Percentiles rank a stretch among this genome's conserved stretches.
Conservation (phyloP, 2,329 filamentous ascomycete species). For the Sporothrix phasma region DNA sequence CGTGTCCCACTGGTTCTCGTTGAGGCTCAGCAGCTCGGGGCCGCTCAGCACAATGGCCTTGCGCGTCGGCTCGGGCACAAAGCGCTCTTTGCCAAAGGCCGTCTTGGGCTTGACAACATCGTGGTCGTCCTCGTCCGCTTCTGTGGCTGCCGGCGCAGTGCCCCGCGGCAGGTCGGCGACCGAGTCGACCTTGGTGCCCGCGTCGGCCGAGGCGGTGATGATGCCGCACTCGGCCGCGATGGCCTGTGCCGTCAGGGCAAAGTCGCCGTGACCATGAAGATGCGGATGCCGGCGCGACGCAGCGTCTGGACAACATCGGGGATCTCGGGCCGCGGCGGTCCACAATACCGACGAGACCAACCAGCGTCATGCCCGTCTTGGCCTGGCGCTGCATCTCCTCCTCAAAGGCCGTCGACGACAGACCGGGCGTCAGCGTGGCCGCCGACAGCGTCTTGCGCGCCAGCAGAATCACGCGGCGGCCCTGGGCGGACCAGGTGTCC, state of each 20-base stretch:
- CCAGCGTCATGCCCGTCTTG: slow-evolving; percentile 51
- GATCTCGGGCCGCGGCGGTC: slow-evolving; percentile 66
- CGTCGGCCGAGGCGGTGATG: slow-evolving; percentile 35
- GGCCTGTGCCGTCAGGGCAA: slow-evolving; percentile 61
- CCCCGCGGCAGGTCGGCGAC: slow-evolving; percentile 33
- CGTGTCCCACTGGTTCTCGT: slow-evolving; percentile 58
- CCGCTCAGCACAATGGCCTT: slow-evolving; percentile 54
- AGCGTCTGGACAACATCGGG: slow-evolving; percentile 55
- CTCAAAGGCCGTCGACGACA: slow-evolving; percentile 44
- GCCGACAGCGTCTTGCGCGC: slow-evolving; percentile 48
- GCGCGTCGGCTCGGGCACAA: slow-evolving; percentile 19
- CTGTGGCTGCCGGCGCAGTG: neutral
- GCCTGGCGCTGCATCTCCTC: slow-evolving; percentile 46
- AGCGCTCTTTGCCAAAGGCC: slow-evolving; percentile 6
- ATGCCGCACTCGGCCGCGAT: slow-evolving; percentile 67
- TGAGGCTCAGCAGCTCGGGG: slow-evolving; percentile 54
- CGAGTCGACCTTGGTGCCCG: slow-evolving; percentile 41
- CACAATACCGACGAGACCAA: slow-evolving; percentile 67
- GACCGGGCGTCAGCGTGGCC: slow-evolving; percentile 28
- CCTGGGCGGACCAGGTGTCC: slow-evolving; percentile 57
- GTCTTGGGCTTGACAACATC: slow-evolving; percentile 17
- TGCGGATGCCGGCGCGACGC: slow-evolving; percentile 59
- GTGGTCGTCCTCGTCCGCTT: slow-evolving; percentile 21
- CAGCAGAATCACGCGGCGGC: slow-evolving; percentile 57
- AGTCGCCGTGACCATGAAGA: slow-evolving; percentile 77